These are phyloP conservation scores for Huntiella savannae DNA, from an alignment of 2,329 filamentous ascomycete genomes.

Conservation along the genomic window DNA sequence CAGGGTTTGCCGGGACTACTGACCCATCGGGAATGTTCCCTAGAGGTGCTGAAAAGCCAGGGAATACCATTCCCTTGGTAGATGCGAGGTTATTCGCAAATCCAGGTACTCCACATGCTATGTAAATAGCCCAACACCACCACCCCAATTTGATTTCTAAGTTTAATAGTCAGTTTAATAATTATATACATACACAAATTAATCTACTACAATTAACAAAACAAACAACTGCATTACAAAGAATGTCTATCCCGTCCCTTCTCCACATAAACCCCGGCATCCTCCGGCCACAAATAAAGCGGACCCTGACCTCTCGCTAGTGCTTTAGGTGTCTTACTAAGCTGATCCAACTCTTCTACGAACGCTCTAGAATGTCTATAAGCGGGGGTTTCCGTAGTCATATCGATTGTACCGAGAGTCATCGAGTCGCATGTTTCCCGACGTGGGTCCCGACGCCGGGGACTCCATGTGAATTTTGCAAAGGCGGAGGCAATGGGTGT, in stretches of 20 bases:
- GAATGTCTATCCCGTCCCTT: not conserved
- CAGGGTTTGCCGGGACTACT: too few relatives aligned
- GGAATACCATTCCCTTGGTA: slow-evolving; percentile 1
- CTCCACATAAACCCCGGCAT: not conserved
- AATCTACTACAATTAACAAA: too few relatives aligned
- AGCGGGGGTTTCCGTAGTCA: not conserved
- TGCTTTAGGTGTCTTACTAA: not conserved
- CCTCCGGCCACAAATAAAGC: not conserved
- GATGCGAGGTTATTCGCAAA: slow-evolving; percentile 1
- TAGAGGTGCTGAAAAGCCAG: not conserved
- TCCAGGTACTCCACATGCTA: not conserved
- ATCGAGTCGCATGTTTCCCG: not conserved
- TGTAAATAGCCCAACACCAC: not conserved
- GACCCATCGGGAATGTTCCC: not conserved
- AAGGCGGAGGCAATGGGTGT: too few relatives aligned
- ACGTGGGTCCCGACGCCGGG: not conserved
- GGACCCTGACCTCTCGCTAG: not conserved
- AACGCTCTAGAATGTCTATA: not conserved
- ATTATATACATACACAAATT: too few relatives aligned
- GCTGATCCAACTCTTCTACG: not conserved
- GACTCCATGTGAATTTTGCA: not conserved
- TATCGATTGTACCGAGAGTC: not conserved
- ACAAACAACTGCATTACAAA: not conserved
- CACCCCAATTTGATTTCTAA: too few relatives aligned
- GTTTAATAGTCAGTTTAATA: too few relatives aligned